Conservation (phyloP, 2,329 filamentous ascomycete genomes). For the Penicillium sclerotigenum region DNA sequence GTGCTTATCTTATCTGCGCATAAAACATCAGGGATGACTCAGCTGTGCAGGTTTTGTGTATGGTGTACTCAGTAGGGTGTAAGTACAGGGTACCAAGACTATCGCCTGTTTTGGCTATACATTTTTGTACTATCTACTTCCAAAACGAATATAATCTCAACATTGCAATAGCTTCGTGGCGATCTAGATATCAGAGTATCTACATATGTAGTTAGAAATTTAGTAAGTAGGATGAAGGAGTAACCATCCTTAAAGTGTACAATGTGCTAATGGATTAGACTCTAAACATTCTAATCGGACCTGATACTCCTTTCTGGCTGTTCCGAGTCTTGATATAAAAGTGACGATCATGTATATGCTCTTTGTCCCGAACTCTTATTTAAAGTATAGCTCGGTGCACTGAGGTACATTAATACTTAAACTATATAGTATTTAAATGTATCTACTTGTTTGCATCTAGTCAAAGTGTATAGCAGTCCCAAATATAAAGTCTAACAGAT, state of each 20-base stretch:
- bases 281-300: neutral
- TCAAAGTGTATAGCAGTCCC: neutral
- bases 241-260: too few species aligned
- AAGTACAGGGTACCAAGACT: neutral
- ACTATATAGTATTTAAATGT: neutral
- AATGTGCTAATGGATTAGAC: neutral
- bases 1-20: constrained; percentile 45
- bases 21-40: constrained; percentile 33
- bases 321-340: neutral
- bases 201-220: neutral
- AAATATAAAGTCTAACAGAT: neutral
- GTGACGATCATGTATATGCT: neutral
- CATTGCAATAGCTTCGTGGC: neutral
- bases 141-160: neutral
- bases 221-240: neutral
- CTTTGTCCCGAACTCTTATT: neutral
- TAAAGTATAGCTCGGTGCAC: too few species aligned
- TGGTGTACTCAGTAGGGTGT: neutral
- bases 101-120: neutral
- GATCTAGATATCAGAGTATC: neutral
- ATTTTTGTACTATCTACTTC: neutral
- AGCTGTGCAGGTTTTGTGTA: constrained; percentile 9
- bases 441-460: neutral
- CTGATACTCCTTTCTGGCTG: neutral
- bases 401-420: neutral